Conservation (phyloP, 139 green algal genomes). For the Spirogloea muscicola region DNA sequence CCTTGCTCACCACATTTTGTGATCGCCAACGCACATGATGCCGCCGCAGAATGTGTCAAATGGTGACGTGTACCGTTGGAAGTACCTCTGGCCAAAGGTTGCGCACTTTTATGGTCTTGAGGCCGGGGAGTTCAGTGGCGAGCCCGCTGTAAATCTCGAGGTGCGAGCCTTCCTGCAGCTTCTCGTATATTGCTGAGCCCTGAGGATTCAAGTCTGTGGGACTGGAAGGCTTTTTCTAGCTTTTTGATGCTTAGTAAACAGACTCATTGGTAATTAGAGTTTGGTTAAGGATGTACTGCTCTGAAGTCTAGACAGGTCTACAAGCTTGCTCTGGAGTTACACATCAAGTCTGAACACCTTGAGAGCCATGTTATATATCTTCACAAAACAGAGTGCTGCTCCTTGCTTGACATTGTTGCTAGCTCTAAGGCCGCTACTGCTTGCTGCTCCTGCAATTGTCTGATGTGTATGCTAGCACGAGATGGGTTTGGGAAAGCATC, state of each 20-base stretch:
- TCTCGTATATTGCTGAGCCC: not conserved
- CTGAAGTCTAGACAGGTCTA: not conserved
- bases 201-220: not conserved
- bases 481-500: not conserved
- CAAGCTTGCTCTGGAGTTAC: too few species aligned
- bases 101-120: slow-evolving; percentile 17
- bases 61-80: slow-evolving; percentile 34
- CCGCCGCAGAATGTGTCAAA: slow-evolving; percentile 21
- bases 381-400: not conserved
- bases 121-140: not conserved
- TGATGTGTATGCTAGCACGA: not conserved
- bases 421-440: not conserved
- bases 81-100: slow-evolving; percentile 15
- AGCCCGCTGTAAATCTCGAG: slow-evolving; percentile 5
- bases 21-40: too few species aligned
- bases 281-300: not conserved
- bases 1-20: too few species aligned
- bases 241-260: not conserved
- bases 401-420: not conserved
- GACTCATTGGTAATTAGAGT: not conserved
- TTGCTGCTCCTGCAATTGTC: not conserved
- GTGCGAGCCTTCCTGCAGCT: slow-evolving; percentile 5
- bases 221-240: not conserved
- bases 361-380: not conserved
- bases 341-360: too few species aligned